Base-by-base conservation (phyloP, 768 basidiomycete genomes). In the Auriscalpium microsporum region DNA sequence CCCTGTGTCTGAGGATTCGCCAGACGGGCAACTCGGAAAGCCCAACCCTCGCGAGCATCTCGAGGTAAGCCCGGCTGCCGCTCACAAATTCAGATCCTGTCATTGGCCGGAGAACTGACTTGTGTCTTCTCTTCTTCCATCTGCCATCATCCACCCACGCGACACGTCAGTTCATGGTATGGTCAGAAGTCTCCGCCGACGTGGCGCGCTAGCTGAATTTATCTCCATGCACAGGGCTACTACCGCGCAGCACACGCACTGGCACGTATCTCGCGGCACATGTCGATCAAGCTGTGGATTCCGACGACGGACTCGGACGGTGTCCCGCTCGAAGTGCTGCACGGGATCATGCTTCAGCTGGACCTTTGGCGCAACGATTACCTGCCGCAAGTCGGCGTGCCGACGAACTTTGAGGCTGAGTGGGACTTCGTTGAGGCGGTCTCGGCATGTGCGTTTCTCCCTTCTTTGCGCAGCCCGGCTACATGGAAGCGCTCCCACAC, bases 391-490 rank as follows among this genome's bases (percentile, higher is more conserved):
- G 90, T 95, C 33, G 93, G 94, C 23, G 92, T 94, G 40, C 93
- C 94, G 10, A 82, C 79, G 53, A 86, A 88, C 66, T 88, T 91
- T 67, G 83, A 86, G 54, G 81, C 82, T 1, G 81, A 86, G 57
- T 95, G 94, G 93, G 91, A 96, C 63, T 97, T 95, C 63, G 83
- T 94, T 46, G 77, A 78, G 19, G 84, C 83, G n/a, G 80, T 85
- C 21, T 79, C 79, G 10, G 80, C 82, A 10, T 84, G 83, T 79
- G 57, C 59, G 79, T 66, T 1, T 36, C 11, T 47, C 46, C 7
- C 14, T 48, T 48, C 11, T 19, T 48, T 13, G n/a, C 21, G 13
- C 11, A 33, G 14, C 11, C 21, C 4, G 3, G 42, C 42, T 44
- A 5, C 14, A 44, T 19, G 28, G n/a, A n/a, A 7, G 28, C 2